Base-by-base conservation (phyloP, 1,284 basidiomycete genomes). In the Acaromyces ingoldii region DNA sequence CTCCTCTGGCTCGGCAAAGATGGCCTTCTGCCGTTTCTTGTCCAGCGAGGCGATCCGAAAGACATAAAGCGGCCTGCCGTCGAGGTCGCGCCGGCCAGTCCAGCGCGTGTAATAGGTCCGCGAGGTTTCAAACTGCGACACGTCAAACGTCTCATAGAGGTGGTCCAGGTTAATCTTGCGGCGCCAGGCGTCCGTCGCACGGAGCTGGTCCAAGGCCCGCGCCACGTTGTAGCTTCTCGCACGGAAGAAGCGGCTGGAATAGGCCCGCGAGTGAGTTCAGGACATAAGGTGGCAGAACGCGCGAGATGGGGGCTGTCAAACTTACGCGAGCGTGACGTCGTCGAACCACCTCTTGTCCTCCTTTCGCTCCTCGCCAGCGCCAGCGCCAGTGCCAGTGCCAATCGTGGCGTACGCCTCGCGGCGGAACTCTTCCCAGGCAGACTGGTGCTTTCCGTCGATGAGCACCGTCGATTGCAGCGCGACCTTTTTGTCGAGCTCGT, bases 211-310 rank as follows among this genome's bases (percentile, higher is more conserved):
- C 6, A 48, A n/a, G 33, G 46, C 46, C 17, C 26, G 25, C 3
- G 26, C 13, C 4, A 48, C 34, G n/a, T 19, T 19, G 46, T 36
- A 48, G n/a, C 19, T 36, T 3, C 46, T 24, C 17, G 46, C 46
- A 30, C 46, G 46, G 22, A 48, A 38, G 17, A 48, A 48, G 19
- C 46, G 40, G n/a, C n/a, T n/a, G n/a, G n/a, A n/a, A n/a, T n/a
- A n/a, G n/a, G n/a, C n/a, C n/a, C n/a, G n/a, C n/a, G n/a, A n/a
- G n/a, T n/a, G n/a, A n/a, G n/a, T n/a, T n/a, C n/a, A n/a, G n/a
- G n/a, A n/a, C n/a, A n/a, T n/a, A n/a, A n/a, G n/a, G n/a, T n/a
- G n/a, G n/a, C n/a, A n/a, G n/a, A n/a, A n/a, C n/a, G n/a, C n/a
- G n/a, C n/a, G n/a, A n/a, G n/a, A n/a, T n/a, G n/a, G n/a, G n/a